Conservation (phyloP, 768 basidiomycete genomes). For the Phanerodontia chrysosporium region DNA sequence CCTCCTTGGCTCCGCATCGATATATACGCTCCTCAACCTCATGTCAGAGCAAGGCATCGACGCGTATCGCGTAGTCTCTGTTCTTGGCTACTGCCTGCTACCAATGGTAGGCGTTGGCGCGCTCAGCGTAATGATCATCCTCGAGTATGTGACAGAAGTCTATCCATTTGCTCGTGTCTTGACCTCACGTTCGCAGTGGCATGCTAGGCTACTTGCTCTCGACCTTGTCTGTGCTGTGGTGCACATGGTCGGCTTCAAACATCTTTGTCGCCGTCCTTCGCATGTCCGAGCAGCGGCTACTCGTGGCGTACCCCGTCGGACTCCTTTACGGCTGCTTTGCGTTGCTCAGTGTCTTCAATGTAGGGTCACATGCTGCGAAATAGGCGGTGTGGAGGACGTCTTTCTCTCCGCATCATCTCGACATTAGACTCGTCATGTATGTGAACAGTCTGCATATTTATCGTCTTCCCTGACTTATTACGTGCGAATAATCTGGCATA, state of each 20-base stretch:
- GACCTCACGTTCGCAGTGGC: slow-evolving; percentile 44
- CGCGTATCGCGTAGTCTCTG: slow-evolving; percentile 90
- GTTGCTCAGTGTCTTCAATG: slow-evolving; percentile 85
- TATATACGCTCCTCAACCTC: slow-evolving; percentile 92
- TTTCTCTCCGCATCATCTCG: not conserved
- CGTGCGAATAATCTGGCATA: not conserved
- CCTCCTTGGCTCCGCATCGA: slow-evolving; percentile 86
- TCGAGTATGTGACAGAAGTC: slow-evolving; percentile 65
- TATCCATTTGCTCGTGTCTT: not conserved
- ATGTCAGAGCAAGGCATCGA: slow-evolving; percentile 97
- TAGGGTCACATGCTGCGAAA: slow-evolving; percentile 33
- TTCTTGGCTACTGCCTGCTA: slow-evolving; percentile 92
- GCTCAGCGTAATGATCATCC: slow-evolving; percentile 77
- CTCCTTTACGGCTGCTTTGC: slow-evolving; percentile 94
- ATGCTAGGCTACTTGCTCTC: slow-evolving; percentile 83
- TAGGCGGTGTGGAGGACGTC: slow-evolving; percentile 15
- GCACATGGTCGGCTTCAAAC: slow-evolving; percentile 91
- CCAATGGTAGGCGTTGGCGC: slow-evolving; percentile 95
- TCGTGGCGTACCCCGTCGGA: slow-evolving; percentile 96
- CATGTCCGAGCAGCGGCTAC: slow-evolving; percentile 91
- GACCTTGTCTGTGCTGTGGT: slow-evolving; percentile 85
- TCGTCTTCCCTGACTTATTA: not conserved
- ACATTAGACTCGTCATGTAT: not conserved
- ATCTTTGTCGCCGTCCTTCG: slow-evolving; percentile 94
- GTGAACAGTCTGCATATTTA: not conserved